phyloP scores from a whole-genome alignment of 495 filamentous ascomycete genomes.

The Xylaria acuta region DNA sequence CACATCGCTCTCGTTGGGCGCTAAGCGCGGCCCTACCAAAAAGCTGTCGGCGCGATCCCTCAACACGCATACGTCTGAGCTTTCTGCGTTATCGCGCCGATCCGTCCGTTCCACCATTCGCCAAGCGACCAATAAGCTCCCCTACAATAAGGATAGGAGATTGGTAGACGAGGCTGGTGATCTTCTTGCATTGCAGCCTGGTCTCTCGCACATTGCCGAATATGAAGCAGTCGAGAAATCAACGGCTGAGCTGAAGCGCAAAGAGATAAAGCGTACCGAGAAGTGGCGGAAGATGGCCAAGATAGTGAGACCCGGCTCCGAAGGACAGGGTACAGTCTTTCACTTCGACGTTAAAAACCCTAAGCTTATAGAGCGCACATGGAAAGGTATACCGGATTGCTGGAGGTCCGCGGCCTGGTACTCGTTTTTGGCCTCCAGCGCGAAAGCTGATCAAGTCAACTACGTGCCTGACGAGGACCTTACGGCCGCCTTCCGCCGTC shows the following conservation, averaged over 20 bases:
- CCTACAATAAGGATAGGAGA: slow-evolving; percentile 75
- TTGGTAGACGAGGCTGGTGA: slow-evolving; percentile 85
- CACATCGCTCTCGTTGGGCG: slow-evolving; percentile 44
- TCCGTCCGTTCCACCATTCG: slow-evolving; percentile 62
- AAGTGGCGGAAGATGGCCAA: slow-evolving; percentile 99
- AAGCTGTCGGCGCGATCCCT: slow-evolving; percentile 61
- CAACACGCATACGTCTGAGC: slow-evolving; percentile 55
- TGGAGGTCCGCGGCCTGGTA: slow-evolving; percentile 96
- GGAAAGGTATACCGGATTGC: slow-evolving; percentile 98
- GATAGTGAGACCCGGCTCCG: slow-evolving; percentile 56
- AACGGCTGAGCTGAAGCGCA: slow-evolving; percentile 68
- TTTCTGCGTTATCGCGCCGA: slow-evolving; percentile 61
- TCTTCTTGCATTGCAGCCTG: slow-evolving; percentile 82
- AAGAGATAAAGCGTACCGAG: slow-evolving; percentile 83
- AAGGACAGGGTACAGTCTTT: slow-evolving; percentile 85
- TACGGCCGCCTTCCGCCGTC: slow-evolving; percentile 69
- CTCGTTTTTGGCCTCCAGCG: slow-evolving; percentile 85
- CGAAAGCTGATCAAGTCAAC: slow-evolving; percentile 65
- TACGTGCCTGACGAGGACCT: slow-evolving; percentile 72
- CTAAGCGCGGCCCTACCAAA: slow-evolving; percentile 46
- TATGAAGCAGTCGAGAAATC: slow-evolving; percentile 64
- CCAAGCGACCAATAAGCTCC: slow-evolving; percentile 74
- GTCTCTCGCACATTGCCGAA: slow-evolving; percentile 66
- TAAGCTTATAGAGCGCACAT: slow-evolving; percentile 88
- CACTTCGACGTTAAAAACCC: slow-evolving; percentile 84